Percentiles rank a stretch among this genome's conserved stretches.
Conservation (phyloP, 2,329 filamentous ascomycete genomes). For the Penicillium sp. region DNA sequence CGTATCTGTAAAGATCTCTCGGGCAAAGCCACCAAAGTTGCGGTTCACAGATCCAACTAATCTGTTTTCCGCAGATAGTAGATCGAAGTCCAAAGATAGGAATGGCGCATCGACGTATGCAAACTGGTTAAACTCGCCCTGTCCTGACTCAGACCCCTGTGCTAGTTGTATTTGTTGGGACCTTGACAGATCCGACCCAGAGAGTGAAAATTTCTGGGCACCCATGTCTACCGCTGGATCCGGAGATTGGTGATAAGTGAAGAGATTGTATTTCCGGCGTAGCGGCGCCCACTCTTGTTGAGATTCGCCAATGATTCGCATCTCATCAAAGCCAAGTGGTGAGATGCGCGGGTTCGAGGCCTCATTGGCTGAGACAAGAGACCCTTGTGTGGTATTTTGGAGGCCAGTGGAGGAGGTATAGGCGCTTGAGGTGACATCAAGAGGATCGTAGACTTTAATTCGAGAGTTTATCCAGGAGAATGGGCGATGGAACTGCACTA, state of each 20-base stretch:
- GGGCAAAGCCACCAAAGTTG: conserved; percentile 62
- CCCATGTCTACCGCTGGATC: conserved; percentile 36
- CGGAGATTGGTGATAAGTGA: conserved; percentile 55
- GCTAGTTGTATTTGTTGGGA: conserved; percentile 48
- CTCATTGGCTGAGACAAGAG: conserved; percentile 40
- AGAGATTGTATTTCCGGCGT: conserved; percentile 65
- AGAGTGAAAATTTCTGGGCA: conserved; percentile 43
- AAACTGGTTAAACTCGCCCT: conserved; percentile 59
- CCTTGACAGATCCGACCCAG: conserved; percentile 51
- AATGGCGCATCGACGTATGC: conserved; percentile 64
- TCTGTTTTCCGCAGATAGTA: conserved; percentile 51
- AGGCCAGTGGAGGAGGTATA: conserved; percentile 45
- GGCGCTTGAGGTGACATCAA: conserved; percentile 35
- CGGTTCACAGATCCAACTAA: conserved; percentile 64
- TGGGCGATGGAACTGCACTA: conserved; percentile 57
- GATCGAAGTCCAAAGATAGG: conserved; percentile 65
- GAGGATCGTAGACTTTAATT: conserved; percentile 58
- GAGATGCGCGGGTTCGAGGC: conserved; percentile 55
- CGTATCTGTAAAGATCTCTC: conserved; percentile 67
- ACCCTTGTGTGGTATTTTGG: conserved; percentile 46
- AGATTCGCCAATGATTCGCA: conserved; percentile 64
- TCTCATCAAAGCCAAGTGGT: conserved; percentile 54
- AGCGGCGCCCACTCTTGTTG: conserved; percentile 66
- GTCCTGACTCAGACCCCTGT: conserved; percentile 23
- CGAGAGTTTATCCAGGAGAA: conserved; percentile 65